A percentile compares a stretch with the other conserved stretches of the same genome.
phyloP scores from a whole-genome alignment of 352 stramenopile species.

The Globisporangium carolinianum region DNA sequence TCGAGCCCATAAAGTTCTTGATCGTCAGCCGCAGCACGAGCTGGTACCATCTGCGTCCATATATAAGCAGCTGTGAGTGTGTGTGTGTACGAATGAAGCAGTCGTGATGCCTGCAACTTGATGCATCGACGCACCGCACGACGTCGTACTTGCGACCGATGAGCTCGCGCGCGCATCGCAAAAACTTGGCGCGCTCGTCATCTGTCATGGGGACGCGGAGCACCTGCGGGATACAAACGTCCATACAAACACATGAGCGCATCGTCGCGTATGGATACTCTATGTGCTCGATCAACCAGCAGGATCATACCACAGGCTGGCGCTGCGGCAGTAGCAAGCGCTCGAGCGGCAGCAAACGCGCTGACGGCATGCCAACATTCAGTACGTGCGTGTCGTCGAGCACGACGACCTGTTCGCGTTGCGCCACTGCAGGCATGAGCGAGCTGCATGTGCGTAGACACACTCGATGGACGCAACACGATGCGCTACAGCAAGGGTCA shows the following conservation, averaged over 20 bases:
- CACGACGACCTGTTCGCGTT: slow-evolving; percentile 39
- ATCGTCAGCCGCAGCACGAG: slow-evolving; percentile 51
- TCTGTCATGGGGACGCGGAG: slow-evolving; percentile 41
- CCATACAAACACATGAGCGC: neutral
- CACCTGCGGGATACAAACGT: slow-evolving; percentile 23
- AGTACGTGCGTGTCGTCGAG: slow-evolving; percentile 54
- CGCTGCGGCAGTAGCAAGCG: slow-evolving; percentile 55
- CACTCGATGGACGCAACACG: neutral
- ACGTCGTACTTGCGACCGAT: slow-evolving; percentile 62
- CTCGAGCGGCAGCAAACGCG: slow-evolving; percentile 53
- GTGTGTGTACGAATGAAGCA: neutral
- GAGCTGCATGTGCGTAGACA: too few relatives aligned
- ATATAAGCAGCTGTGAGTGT: neutral
- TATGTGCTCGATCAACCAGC: too few relatives aligned
- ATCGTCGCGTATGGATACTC: neutral
- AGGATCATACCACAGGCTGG: slow-evolving; percentile 44
- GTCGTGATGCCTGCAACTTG: neutral
- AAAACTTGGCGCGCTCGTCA: slow-evolving; percentile 39
- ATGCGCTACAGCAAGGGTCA: too few relatives aligned
- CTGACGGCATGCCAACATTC: slow-evolving; percentile 53
- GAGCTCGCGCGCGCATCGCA: slow-evolving; percentile 53
- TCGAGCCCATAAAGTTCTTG: slow-evolving; percentile 35
- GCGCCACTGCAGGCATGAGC: too few relatives aligned
- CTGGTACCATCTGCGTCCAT: slow-evolving; percentile 37
- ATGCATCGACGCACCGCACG: slow-evolving; percentile 26